Evolutionary conservation across 2,329 filamentous ascomycete species (phyloP).

Genomic region (Amauroascus verrucosus): DNA sequence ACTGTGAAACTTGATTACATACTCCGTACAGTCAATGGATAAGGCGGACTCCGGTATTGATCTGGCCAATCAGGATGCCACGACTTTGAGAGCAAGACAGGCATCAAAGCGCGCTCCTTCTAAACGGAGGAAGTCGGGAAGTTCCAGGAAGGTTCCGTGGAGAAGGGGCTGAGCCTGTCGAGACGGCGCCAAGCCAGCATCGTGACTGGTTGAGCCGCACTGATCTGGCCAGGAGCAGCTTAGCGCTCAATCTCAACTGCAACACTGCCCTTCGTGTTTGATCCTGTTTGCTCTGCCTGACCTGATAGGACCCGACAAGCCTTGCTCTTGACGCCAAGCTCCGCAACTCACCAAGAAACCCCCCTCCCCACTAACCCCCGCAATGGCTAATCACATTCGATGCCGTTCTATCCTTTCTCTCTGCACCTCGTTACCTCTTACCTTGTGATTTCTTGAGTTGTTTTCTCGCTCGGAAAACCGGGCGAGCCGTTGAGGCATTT

Average conservation of each 20-base stretch:
- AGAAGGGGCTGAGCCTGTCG: neutral
- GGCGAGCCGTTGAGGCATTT: slow-evolving; percentile 2
- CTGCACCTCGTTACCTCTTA: neutral
- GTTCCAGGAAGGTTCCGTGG: no score
- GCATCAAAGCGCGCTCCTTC: neutral
- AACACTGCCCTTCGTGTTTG: slow-evolving; percentile 1
- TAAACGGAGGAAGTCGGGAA: neutral
- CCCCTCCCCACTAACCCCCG: no score
- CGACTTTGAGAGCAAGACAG: slow-evolving; percentile 2
- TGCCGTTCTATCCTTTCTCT: neutral
- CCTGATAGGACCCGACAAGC: neutral
- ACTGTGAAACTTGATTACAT: no score
- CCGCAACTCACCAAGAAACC: neutral
- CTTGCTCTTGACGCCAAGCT: neutral
- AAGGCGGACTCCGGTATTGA: no score
- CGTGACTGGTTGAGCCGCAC: neutral
- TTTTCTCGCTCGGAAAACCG: neutral
- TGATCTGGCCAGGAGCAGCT: neutral
- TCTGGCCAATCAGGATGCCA: neutral
- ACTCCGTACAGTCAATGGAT: neutral
- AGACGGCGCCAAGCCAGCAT: neutral
- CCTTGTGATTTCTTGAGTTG: neutral
- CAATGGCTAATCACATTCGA: neutral
- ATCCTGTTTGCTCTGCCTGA: neutral
- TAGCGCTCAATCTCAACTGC: neutral